Conservation (phyloP, 2,329 filamentous ascomycete species). For the Fusarium veterinarium region DNA sequence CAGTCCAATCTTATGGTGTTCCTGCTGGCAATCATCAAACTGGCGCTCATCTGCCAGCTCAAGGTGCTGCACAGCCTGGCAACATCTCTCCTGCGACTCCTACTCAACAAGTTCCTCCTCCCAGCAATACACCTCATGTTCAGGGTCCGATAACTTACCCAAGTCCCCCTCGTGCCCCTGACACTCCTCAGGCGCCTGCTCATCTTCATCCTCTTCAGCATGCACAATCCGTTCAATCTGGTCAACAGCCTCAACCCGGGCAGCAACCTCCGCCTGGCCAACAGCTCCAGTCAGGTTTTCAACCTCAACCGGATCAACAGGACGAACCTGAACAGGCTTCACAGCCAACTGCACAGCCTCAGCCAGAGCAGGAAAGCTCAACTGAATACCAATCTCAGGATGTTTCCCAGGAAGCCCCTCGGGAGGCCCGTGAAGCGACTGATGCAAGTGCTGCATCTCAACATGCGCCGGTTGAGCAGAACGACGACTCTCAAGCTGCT, state of each 20-base stretch:
- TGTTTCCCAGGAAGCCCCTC: constrained; percentile 18
- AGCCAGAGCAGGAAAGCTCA: neutral
- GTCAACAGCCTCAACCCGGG: neutral
- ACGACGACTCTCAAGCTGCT: constrained; percentile 6
- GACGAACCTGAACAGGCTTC: neutral
- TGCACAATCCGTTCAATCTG: constrained; percentile 12
- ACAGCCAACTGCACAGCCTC: neutral
- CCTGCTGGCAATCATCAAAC: constrained; percentile 1
- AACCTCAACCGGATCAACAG: neutral
- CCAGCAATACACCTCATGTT: neutral
- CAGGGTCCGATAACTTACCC: constrained; percentile 31
- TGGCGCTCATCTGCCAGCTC: neutral
- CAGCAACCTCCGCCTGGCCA: constrained; percentile 22
- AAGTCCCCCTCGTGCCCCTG: constrained; percentile 31
- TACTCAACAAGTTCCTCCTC: neutral
- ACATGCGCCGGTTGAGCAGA: constrained; percentile 3
- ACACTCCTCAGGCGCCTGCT: constrained; percentile 30
- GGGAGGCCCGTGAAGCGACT: constrained; percentile 19
- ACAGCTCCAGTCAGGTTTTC: neutral
- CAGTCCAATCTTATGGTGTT: constrained; percentile 1
- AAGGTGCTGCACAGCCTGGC: neutral
- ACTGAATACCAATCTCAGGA: constrained; percentile 1
- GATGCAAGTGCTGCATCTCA: constrained; percentile 11
- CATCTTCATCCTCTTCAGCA: constrained; percentile 39
- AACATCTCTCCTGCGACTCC: neutral